Conservation (phyloP, 2,329 filamentous ascomycete species). For the Fusarium avenaceum region DNA sequence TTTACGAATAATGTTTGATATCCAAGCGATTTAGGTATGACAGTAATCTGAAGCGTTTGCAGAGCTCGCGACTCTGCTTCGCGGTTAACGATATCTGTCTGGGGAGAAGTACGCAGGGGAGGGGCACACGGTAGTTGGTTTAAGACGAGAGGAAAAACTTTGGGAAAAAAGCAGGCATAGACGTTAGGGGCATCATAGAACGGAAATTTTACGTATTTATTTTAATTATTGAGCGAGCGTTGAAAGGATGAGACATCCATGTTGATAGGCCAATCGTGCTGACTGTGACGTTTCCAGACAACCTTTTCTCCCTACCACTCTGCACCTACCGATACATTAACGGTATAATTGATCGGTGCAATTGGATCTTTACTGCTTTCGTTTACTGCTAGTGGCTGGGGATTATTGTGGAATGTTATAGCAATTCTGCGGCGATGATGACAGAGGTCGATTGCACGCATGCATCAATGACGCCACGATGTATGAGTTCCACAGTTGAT, state of each 20-base stretch:
- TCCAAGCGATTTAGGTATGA: slow-evolving; percentile 36
- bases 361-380: neutral
- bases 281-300: neutral
- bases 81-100: slow-evolving; percentile 12
- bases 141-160: slow-evolving; percentile 9
- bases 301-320: neutral
- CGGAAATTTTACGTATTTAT: slow-evolving; percentile 38
- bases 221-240: slow-evolving; percentile 31
- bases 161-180: slow-evolving; percentile 38
- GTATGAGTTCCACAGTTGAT: slow-evolving; percentile 17
- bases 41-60: slow-evolving; percentile 9
- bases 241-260: neutral
- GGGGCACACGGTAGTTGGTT: neutral
- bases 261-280: neutral
- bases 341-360: neutral
- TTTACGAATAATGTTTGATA: slow-evolving; percentile 47
- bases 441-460: slow-evolving; percentile 32
- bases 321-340: too few relatives aligned
- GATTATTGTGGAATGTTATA: neutral
- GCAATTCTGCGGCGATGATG: slow-evolving; percentile 27
- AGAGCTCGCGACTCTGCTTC: neutral
- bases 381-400: neutral
- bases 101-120: neutral
- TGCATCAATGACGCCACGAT: slow-evolving; percentile 48
- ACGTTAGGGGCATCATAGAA: slow-evolving; percentile 42